Percentiles rank a stretch among this genome's conserved stretches.
Conservation (phyloP, 2,329 filamentous ascomycete species). For the Trichoderma citrinoviride region DNA sequence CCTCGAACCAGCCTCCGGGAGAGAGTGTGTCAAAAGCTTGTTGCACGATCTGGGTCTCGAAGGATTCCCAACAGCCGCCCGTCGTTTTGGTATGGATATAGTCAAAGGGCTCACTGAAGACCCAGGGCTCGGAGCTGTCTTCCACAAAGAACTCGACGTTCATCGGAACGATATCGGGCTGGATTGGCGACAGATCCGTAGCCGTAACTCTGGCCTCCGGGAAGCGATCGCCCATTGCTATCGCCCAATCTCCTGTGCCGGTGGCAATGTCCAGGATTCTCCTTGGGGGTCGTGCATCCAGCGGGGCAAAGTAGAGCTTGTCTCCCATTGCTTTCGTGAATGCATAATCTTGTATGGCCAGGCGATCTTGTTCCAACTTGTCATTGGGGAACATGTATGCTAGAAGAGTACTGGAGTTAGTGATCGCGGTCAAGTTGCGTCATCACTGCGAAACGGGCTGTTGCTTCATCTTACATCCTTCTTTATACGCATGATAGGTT, state of each 20-base stretch:
- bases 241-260: constrained; percentile 58
- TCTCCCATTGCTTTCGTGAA: constrained; percentile 40
- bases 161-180: constrained; percentile 62
- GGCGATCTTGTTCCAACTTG: constrained; percentile 40
- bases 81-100: constrained; percentile 54
- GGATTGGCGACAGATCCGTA: constrained; percentile 66
- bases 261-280: constrained; percentile 45
- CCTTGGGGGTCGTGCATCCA: constrained; percentile 38
- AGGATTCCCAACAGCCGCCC: constrained; percentile 49
- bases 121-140: constrained; percentile 51
- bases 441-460: no score
- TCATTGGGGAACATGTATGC: constrained; percentile 50
- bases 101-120: constrained; percentile 53
- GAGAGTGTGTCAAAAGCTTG: constrained; percentile 49
- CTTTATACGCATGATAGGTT: constrained; percentile 48
- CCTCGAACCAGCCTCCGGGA: constrained; percentile 56
- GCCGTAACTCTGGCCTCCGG: constrained; percentile 58
- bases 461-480: constrained; percentile 41
- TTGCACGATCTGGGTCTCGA: constrained; percentile 49
- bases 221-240: constrained; percentile 63
- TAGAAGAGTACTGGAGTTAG: constrained; percentile 26
- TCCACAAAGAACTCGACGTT: constrained; percentile 76
- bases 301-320: constrained; percentile 45
- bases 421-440: neutral
- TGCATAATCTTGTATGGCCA: constrained; percentile 40